Conservation (phyloP, 495 filamentous ascomycete genomes). For the Xylaria venustula region DNA sequence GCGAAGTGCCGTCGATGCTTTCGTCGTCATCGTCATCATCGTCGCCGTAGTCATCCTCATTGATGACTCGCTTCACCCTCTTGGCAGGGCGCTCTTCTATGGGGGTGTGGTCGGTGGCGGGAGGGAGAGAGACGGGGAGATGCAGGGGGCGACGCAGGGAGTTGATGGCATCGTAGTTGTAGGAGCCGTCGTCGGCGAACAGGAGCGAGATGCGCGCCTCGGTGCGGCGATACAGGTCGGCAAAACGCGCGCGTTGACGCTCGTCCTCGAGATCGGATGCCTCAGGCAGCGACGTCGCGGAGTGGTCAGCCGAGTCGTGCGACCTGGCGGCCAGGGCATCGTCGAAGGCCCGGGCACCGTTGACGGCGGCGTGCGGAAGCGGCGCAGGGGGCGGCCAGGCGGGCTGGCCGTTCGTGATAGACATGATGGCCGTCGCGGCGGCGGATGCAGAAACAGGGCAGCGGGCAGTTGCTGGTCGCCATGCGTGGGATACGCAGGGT, state of each 20-base stretch:
- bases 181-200: constrained; percentile 76
- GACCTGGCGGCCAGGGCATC: constrained; percentile 36
- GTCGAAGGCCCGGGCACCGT: constrained; percentile 34
- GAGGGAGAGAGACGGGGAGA: constrained; percentile 32
- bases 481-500: constrained; percentile 46
- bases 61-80: constrained; percentile 54
- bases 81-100: constrained; percentile 49
- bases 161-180: constrained; percentile 39
- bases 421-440: constrained; percentile 40
- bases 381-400: constrained; percentile 42
- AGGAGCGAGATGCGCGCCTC: constrained; percentile 55
- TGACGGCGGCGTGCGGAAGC: constrained; percentile 24
- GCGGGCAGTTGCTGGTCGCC: constrained; percentile 46
- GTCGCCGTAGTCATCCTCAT: constrained; percentile 80
- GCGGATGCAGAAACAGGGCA: constrained; percentile 31
- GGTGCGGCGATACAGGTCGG: constrained; percentile 40
- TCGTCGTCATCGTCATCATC: constrained; percentile 74
- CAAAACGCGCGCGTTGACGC: constrained; percentile 41
- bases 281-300: constrained; percentile 49
- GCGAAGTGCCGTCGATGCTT: constrained; percentile 44
- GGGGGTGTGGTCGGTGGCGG: constrained; percentile 47
- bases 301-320: constrained; percentile 36
- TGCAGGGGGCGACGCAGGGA: constrained; percentile 36
- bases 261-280: constrained; percentile 51
- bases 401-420: constrained; percentile 51